Conservation (phyloP, 1,284 basidiomycete genomes). For the Amylostereum areolatum region DNA sequence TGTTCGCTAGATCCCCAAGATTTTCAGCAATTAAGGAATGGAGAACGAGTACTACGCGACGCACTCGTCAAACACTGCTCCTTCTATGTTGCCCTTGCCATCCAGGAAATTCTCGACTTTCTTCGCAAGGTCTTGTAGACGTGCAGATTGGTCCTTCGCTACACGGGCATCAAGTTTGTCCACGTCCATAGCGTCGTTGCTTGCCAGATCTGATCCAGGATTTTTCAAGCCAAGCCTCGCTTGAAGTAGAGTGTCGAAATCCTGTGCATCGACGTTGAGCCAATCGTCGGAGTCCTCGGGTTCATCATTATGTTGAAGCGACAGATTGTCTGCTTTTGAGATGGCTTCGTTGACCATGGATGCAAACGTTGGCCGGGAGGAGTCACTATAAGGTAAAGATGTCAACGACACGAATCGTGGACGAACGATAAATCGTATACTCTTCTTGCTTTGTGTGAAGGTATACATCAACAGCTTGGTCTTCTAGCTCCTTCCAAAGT, state of each 20-base stretch:
- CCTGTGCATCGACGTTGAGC: constrained; percentile 59
- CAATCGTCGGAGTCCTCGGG: constrained; percentile 69
- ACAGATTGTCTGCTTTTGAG: constrained; percentile 24
- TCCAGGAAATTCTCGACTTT: constrained; percentile 87
- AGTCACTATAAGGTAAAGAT: constrained; percentile 34
- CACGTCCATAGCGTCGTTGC: constrained; percentile 37
- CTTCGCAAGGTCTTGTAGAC: constrained; percentile 69
- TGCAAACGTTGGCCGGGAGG: constrained; percentile 68
- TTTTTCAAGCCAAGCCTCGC: constrained; percentile 24
- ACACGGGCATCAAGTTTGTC: constrained; percentile 30
- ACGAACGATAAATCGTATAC: constrained; percentile 32
- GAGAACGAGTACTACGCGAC: constrained; percentile 22
- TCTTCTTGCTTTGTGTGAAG: constrained; percentile 56
- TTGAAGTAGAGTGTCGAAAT: constrained; percentile 60
- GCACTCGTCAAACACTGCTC: constrained; percentile 85
- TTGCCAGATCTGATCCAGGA: constrained; percentile 8
- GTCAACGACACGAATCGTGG: constrained; percentile 3
- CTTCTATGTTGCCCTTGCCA: constrained; percentile 81
- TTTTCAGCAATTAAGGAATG: constrained; percentile 6
- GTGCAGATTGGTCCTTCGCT: constrained; percentile 59
- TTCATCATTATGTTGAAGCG: constrained; percentile 13
- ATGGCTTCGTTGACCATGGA: constrained; percentile 63
- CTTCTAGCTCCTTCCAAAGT: constrained; percentile 69
- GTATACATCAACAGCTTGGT: constrained; percentile 63
- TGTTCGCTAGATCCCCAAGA: constrained; percentile 40